Conservation (phyloP, 257 asterid genomes). For the Solanum bukasovii region DNA sequence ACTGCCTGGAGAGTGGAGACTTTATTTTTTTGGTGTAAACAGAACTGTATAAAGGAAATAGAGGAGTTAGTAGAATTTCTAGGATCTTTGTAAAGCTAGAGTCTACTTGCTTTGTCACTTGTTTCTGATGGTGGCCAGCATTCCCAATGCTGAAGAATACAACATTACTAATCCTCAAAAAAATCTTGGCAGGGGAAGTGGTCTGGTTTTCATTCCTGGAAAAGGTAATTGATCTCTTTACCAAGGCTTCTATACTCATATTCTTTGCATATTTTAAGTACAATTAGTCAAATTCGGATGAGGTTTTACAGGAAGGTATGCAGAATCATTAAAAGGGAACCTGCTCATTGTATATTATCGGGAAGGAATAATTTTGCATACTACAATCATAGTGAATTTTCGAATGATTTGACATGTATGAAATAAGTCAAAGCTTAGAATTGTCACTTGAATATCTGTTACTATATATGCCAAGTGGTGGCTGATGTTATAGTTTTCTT, state of each 20-base stretch:
- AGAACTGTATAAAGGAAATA: no score
- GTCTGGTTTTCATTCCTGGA: constrained; percentile 53
- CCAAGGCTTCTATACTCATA: not conserved
- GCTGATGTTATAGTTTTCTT: constrained; percentile 9
- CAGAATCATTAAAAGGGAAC: not conserved
- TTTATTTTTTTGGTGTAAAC: no score
- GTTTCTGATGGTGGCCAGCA: no score
- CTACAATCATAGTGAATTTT: not conserved
- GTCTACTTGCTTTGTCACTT: no score
- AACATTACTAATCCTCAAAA: no score
- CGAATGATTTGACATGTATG: not conserved
- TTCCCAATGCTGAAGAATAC: no score
- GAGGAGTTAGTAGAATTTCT: no score
- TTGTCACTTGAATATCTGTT: not conserved
- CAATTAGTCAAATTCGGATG: not conserved
- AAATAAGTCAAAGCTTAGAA: not conserved
- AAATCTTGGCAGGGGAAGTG: constrained; percentile 41
- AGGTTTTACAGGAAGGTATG: not conserved
- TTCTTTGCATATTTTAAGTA: not conserved
- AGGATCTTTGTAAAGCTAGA: no score
- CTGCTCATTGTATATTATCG: not conserved
- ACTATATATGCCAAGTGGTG: not conserved
- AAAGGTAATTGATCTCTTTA: constrained; percentile 28
- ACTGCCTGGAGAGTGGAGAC: no score
- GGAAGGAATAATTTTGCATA: not conserved